Base-by-base conservation (phyloP, 192 early-diverging fungal genomes). In the Coemansia sp. region DNA sequence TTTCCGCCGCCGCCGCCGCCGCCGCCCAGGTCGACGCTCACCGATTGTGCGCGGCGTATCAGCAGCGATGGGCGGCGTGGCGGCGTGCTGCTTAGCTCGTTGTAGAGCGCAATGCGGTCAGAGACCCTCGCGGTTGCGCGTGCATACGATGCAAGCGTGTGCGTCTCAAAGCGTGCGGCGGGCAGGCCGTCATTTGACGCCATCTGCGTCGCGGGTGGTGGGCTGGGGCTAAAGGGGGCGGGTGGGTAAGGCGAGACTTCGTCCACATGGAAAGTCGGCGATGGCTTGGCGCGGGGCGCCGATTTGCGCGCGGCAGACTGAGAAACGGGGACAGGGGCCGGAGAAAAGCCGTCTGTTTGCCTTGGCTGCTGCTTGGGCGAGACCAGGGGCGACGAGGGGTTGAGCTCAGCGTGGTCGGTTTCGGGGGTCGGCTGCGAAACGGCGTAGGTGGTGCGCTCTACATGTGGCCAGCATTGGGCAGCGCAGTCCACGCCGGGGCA, bases 211-310 rank as follows among this genome's bases (percentile, higher is more conserved):
- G 3, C 27, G 25, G 50, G 50, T 15, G 38, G 39, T 15, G 38
- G 39, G 50, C 32, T 33, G 9, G 29, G 46, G 44, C 24, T 33
- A 30, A 17, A 20, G 27, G 55, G 55, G 18, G 55, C 45, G 11
- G 55, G 55, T 34, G 55, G 55, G 29, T 58, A 58, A 11, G 55
- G 55, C 55, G 55, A 48, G 5, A 49, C 25, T 39, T 47, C 26
- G 29, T 40, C 45, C 3, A 48, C 37, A 25, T 58, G 55, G n/a
- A 58, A 49, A 37, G 49, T 32, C 25, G 55, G 23, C 11, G 36
- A 2, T 14, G 37, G 37, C 10, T 46, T 45, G 7, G 43, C 3
- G 4, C 40, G 20, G 19, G 44, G n/a, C 26, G 24, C 19, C 6
- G 43, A 29, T 34, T 39, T 23, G 23, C 42, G 25, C 8, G 25